Conservation (phyloP, 306 rosid genomes). For the Acacia acuminata region DNA sequence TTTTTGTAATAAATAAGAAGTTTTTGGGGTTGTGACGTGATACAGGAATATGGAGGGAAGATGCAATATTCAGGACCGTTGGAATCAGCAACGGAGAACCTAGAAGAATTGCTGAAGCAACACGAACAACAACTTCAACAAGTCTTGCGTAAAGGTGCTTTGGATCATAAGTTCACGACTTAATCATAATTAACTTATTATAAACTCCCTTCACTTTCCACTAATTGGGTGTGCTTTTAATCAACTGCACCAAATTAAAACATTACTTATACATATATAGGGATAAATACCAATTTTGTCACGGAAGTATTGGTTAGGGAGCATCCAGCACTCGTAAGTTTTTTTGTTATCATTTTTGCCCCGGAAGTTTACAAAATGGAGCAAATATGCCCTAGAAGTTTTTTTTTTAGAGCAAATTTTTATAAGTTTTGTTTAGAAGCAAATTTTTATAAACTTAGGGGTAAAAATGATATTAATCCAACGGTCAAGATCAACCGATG, state of each 20-base stretch:
- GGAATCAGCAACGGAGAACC: constrained; percentile 58
- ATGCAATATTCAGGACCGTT: constrained; percentile 76
- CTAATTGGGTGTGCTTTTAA: not conserved
- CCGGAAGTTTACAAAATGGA: no score
- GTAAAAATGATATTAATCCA: no score
- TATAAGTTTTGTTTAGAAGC: no score
- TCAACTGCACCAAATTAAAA: not conserved
- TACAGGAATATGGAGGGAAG: constrained; percentile 47
- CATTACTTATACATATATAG: no score
- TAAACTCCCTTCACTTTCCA: not conserved
- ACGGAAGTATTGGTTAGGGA: no score
- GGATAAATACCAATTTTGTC: no score
- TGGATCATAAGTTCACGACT: constrained; percentile 44
- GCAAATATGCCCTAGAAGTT: no score
- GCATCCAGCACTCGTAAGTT: no score
- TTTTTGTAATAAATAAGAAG: not conserved
- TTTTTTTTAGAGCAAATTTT: no score
- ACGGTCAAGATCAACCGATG: no score
- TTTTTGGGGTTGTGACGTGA: not conserved
- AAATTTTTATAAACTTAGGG: no score
- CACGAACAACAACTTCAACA: constrained; percentile 76
- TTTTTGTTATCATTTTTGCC: no score
- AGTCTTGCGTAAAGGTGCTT: constrained; percentile 75
- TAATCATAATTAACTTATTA: not conserved
- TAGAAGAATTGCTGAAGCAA: constrained; percentile 79